Conservation (phyloP, 2,329 filamentous ascomycete genomes). For the Trichoderma gracile region DNA sequence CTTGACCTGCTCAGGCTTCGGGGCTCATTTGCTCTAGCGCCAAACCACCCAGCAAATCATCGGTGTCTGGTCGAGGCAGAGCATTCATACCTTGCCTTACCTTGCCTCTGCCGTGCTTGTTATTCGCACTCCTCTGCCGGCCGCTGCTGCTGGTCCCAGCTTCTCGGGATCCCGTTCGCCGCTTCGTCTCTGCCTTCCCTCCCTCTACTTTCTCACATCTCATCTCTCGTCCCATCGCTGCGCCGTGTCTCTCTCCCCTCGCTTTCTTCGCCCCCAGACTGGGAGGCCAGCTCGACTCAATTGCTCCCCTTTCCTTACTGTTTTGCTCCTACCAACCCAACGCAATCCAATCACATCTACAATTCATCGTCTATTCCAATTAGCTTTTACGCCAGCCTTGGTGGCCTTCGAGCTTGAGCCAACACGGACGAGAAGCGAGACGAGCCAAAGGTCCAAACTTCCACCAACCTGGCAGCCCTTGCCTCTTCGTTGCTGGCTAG, state of each 20-base stretch:
- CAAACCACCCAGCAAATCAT: slow-evolving; percentile 20
- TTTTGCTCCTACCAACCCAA: not conserved
- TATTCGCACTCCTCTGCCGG: slow-evolving; percentile 18
- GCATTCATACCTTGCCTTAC: slow-evolving; percentile 4
- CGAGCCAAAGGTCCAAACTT: not conserved
- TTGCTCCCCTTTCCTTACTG: slow-evolving; percentile 6
- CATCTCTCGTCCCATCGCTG: not conserved
- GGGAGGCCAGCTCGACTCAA: not conserved
- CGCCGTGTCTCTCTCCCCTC: not conserved
- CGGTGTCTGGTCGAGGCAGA: slow-evolving; percentile 8
- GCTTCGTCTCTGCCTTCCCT: not conserved
- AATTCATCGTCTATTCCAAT: no score
- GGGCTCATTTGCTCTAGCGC: slow-evolving; percentile 23
- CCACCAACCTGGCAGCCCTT: not conserved
- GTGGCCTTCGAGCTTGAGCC: not conserved
- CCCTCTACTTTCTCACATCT: not conserved
- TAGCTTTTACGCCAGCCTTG: not conserved
- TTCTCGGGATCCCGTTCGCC: slow-evolving; percentile 14
- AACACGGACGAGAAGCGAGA: not conserved
- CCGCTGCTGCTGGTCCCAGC: slow-evolving; percentile 6
- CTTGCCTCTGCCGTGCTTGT: not conserved
- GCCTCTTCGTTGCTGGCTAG: slow-evolving; percentile 14
- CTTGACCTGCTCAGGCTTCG: not conserved
- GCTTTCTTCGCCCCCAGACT: not conserved
- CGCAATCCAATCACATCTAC: no score